Evolutionary conservation across 1,284 basidiomycete species (phyloP), one percentile per base, ranked within the genome.

Genomic region (Prillingera fragicola): DNA sequence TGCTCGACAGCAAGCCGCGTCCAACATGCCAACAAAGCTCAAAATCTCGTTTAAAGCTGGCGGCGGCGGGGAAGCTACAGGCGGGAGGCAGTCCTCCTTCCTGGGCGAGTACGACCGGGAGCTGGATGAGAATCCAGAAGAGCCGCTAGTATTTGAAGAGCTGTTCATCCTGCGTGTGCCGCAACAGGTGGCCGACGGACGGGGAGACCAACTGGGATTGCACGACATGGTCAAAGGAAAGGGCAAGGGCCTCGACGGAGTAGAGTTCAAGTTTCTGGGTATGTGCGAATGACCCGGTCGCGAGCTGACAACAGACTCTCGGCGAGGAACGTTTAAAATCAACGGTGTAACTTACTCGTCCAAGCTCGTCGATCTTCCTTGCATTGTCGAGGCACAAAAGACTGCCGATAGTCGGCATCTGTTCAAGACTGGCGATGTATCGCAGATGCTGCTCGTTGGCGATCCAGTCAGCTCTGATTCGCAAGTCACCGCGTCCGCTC

Each of bases 251-350:
- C 79, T 71, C 14, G 73, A 85, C 56, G 90, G 95, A 57, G 81
- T 97, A 9, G 96, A 88, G 85, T 92, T 99, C 78, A 97, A 95
- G 73, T 97, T 99, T 70, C 91, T 97, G 73, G 90, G 89, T 87
- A 55, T 47, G 75, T 51, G 13, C 4, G 13, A 22, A 34, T 14
- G 31, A 17, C 3, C 7, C 17, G 31, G 31, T 33, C 18, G 34
- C 6, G 15, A 33, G 26, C 43, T 24, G 33, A 18, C n/a, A 3
- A 8, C 19, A 92, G 94, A 99, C 69, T 88, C 92, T 40, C 80
- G 95, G 37, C 75, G 95, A 57, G 95, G 88, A 3, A 78, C 86
- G 21, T 92, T 99, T 66, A 87, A 92, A 66, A 79, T 94, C 23
- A 86, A 85, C 17, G 82, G 83, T 52, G 81, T 78, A 41, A 77